Evolutionary conservation across 805 yeast species (phyloP), one percentile per base, ranked within the genome.

Genomic region (Wickerhamiella allomyrinae): DNA sequence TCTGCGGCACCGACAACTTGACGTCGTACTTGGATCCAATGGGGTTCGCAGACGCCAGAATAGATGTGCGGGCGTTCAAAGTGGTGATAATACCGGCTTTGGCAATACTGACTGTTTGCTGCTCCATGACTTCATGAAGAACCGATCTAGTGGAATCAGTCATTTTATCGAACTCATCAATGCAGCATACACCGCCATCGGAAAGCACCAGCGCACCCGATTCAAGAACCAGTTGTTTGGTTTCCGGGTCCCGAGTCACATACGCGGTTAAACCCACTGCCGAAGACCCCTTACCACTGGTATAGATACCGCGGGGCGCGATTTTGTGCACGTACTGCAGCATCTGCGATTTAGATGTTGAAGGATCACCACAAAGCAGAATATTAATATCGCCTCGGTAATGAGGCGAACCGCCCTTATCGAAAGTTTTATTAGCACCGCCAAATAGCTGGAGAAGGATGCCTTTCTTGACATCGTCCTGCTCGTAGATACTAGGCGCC

Each of bases 251-350:
- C 56, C 95, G 71, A 7, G 98, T 87, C 43, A 91, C 79, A 59
- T 91, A 91, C 0, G 99, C 98, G 0, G 99, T 91, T 56, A 91
- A 69, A 69, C 99, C 99, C 39, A 91, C 99, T 0, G 99, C 99
- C 24, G 98, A 91, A 1, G 96, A 86, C 40, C 98, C 98, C 56
- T 91, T 91, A 61, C 99, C 99, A 1, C 96, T 87, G 3, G 99
- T 91, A 62, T 87, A 91, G 31, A 91, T 84, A 51, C 98, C 98
- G 58, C 98, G 72, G 36, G 99, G 99, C 1, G 98, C 94, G 51
- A 91, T 91, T 56, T 87, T 84, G 64, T 91, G 98, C 34, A 91
- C 96, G 52, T 91, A 91, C 57, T 86, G 94, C 50, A 91, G 68
- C 37, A 91, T 63, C 61, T 91, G 99, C 2, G 98, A 91, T 59